Evolutionary conservation across 768 basidiomycete genomes (phyloP), one percentile per base, ranked within the genome.

Genomic region (Mycena polygramma): DNA sequence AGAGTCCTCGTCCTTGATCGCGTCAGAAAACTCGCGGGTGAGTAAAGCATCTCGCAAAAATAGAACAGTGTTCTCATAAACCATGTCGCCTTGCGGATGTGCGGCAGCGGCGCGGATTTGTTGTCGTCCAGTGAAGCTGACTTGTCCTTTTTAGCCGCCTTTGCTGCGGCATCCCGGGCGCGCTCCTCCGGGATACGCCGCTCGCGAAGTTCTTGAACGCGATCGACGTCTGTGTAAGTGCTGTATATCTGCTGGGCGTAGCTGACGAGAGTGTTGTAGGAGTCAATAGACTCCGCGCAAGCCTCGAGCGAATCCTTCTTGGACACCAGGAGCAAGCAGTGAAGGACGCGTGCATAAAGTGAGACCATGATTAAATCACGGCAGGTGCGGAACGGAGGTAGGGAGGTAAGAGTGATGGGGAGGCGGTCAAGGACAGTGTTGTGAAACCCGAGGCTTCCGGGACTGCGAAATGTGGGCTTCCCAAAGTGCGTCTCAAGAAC

Each of bases 1-100:
- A 5, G 79, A 78, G 52, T 77, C 78, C 0, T 79, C 79, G 6
- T 35, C 26, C 65, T 80, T 79, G 71, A 80, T 73, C 0, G 80
- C 76, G 54, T 79, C 76, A 8, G 74, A 61, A 52, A 80, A 75
- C 43, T 77, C 77, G 15, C 74, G 74, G 3, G 77, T 70, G 0
- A 78, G 8, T 0, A 81, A 57, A 0, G 75, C 75, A 51, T 80
- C 79, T 8, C 77, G 77, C 20, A 78, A 19, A 61, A 77, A 80
- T 0, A 80, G 75, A 5, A 74, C 20, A 6, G 70, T 75, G 63
- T 81, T 79, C 62, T 78, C 77, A 22, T 68, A 68, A 4, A 73
- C 73, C 68, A 77, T 73, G 57, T 77, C 78, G 0, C 77, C 10
- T 58, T 58, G 36, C 22, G 11, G 41, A 60, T 51, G 24, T 66